A percentile compares a stretch with the other conserved stretches of the same genome.
These are phyloP conservation scores for Hippophae gyantsensis DNA, from an alignment of 306 rosid species.

Conservation along the genomic window DNA sequence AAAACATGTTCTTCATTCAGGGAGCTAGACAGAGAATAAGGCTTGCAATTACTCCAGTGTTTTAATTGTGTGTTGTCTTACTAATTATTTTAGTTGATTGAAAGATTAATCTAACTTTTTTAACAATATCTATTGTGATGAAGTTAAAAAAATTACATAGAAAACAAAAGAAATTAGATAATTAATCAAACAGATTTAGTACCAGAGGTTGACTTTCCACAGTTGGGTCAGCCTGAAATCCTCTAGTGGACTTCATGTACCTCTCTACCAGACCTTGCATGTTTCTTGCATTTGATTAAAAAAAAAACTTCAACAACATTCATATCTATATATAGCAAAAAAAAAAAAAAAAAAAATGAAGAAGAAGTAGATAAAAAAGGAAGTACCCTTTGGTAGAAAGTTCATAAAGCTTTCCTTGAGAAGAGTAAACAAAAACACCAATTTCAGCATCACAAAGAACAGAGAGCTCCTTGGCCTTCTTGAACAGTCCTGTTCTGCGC, in stretches of 20 bases:
- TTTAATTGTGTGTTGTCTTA: too few species aligned
- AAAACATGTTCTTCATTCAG: too few species aligned
- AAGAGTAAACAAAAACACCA: conserved; percentile 80
- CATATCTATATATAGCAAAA: too few species aligned
- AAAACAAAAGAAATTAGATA: too few species aligned
- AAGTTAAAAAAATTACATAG: too few species aligned
- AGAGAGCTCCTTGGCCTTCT: conserved; percentile 95
- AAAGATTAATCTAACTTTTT: too few species aligned
- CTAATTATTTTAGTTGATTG: too few species aligned
- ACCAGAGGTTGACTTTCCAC: conserved; percentile 38
- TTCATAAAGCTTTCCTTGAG: conserved; percentile 88
- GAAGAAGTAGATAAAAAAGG: neutral
- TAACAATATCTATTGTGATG: too few species aligned
- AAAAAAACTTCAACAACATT: neutral
- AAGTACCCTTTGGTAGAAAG: conserved; percentile 74
- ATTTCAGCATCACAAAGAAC: conserved; percentile 89
- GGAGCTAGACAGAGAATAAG: too few species aligned
- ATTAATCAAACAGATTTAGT: too few species aligned
- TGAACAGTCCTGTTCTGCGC: conserved; percentile 86
- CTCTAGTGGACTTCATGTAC: conserved; percentile 49
- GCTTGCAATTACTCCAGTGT: too few species aligned
- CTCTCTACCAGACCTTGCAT: conserved; percentile 80
- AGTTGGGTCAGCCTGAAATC: conserved; percentile 26
- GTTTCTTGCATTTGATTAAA: conserved; percentile 34
- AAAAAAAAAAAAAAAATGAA: neutral